These are phyloP conservation scores for Botrytis fabae DNA, from an alignment of 2,329 filamentous ascomycete species.

Conservation along the genomic window DNA sequence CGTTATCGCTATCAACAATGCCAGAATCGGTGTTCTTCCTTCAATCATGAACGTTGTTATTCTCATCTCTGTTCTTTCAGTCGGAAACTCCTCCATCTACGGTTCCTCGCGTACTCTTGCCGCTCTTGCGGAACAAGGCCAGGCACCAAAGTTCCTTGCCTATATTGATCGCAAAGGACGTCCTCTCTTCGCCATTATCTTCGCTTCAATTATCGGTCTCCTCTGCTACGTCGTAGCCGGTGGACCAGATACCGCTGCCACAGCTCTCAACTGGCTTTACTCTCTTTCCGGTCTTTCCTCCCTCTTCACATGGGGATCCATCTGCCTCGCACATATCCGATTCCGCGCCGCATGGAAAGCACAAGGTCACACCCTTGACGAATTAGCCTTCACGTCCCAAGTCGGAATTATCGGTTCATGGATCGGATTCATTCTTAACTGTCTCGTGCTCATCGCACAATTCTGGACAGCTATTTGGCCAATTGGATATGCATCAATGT, in stretches of 20 bases:
- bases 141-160: conserved; percentile 56
- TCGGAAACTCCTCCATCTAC: conserved; percentile 60
- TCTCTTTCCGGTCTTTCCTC: conserved; percentile 62
- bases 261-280: conserved; percentile 64
- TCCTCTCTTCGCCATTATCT: conserved; percentile 52
- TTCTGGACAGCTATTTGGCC: conserved; percentile 49
- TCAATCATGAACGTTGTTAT: conserved; percentile 61
- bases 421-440: conserved; percentile 58
- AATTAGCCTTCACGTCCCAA: conserved; percentile 62
- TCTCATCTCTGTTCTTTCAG: conserved; percentile 57
- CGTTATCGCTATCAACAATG: conserved; percentile 57
- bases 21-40: conserved; percentile 52
- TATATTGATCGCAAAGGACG: conserved; percentile 60
- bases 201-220: conserved; percentile 43
- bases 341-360: conserved; percentile 61
- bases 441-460: conserved; percentile 46
- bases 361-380: conserved; percentile 60
- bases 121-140: conserved; percentile 59
- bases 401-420: conserved; percentile 63
- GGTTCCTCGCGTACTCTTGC: conserved; percentile 60
- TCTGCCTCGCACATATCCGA: conserved; percentile 67
- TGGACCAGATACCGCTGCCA: conserved; percentile 46
- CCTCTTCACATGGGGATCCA: conserved; percentile 62
- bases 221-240: conserved; percentile 53
- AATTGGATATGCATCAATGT: conserved; percentile 43